These are phyloP conservation scores for Globisporangium megalacanthum DNA, from an alignment of 352 stramenopile species.

Conservation along the genomic window DNA sequence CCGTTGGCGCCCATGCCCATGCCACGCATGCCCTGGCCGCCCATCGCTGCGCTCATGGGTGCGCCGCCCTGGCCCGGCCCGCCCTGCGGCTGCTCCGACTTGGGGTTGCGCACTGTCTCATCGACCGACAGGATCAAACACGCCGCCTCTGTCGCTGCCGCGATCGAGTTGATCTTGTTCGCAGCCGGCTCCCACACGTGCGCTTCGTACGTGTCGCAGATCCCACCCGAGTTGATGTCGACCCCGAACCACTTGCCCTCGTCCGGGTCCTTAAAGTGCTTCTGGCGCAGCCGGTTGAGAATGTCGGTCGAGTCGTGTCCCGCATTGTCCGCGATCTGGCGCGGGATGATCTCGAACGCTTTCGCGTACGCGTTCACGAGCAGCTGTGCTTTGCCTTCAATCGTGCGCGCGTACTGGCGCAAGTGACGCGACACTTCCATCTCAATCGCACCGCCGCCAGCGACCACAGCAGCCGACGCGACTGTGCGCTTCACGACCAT, in stretches of 20 bases:
- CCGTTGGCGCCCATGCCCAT: conserved; percentile 79
- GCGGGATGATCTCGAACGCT: conserved; percentile 97
- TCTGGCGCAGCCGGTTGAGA: conserved; percentile 94
- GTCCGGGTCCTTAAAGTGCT: conserved; percentile 93
- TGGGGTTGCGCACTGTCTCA: conserved; percentile 98
- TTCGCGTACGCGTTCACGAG: conserved; percentile 96
- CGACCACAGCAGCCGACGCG: conserved; percentile 87
- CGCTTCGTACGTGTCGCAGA: conserved; percentile 97
- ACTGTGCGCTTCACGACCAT: conserved; percentile 99
- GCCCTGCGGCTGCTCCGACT: conserved; percentile 91
- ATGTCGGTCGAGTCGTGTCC: conserved; percentile 98
- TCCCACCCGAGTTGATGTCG: conserved; percentile 95
- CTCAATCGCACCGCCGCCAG: conserved; percentile 89
- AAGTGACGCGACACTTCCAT: conserved; percentile 92
- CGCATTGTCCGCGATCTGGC: conserved; percentile 98
- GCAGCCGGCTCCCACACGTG: conserved; percentile 99
- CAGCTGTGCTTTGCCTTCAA: conserved; percentile 97
- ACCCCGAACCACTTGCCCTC: conserved; percentile 97
- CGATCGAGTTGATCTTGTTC: conserved; percentile 98
- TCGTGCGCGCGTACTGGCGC: conserved; percentile 90
- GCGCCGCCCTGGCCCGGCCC: conserved; percentile 36
- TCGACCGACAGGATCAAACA: conserved; percentile 99
- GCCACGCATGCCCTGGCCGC: conserved; percentile 87
- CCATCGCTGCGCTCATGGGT: conserved; percentile 90
- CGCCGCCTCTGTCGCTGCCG: conserved; percentile 95